These are phyloP conservation scores for Zelonia costaricensis DNA, from an alignment of 208 protist species.

Conservation along the genomic window DNA sequence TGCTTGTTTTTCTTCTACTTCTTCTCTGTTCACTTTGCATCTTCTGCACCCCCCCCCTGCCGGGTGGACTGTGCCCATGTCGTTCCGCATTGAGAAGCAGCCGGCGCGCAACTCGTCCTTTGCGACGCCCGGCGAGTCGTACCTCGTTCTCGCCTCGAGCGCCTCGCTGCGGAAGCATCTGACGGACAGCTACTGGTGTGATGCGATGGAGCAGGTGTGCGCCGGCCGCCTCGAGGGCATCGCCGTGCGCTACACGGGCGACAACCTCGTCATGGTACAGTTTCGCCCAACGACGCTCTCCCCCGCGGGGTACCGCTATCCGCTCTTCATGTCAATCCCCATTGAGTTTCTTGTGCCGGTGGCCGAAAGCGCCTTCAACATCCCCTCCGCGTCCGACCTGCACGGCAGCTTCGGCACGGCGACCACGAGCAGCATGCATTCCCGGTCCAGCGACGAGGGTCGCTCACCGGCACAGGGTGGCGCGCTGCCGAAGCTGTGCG, in stretches of 20 bases:
- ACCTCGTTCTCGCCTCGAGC: constrained; percentile 70
- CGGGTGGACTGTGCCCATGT: too few species aligned
- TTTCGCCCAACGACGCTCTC: constrained; percentile 76
- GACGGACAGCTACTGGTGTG: constrained; percentile 91
- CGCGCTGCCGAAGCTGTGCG: constrained; percentile 62
- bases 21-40: too few species aligned
- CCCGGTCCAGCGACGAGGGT: constrained; percentile 22
- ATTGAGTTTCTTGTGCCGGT: constrained; percentile 84
- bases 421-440: constrained; percentile 39
- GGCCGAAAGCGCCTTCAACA: constrained; percentile 21
- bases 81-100: constrained; percentile 30
- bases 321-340: constrained; percentile 89
- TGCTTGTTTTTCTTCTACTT: background rate
- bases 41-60: too few species aligned
- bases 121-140: constrained; percentile 72
- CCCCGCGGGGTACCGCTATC: constrained; percentile 83
- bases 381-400: constrained; percentile 19
- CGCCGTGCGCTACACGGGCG: constrained; percentile 86
- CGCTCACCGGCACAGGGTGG: constrained; percentile 9
- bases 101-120: constrained; percentile 50
- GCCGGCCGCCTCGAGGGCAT: constrained; percentile 81
- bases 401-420: constrained; percentile 43
- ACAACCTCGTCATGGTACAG: constrained; percentile 84
- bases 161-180: constrained; percentile 76
- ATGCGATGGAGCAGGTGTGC: constrained; percentile 89